Conservation (phyloP, 345 rosid species). For the Cardamine occulta region DNA sequence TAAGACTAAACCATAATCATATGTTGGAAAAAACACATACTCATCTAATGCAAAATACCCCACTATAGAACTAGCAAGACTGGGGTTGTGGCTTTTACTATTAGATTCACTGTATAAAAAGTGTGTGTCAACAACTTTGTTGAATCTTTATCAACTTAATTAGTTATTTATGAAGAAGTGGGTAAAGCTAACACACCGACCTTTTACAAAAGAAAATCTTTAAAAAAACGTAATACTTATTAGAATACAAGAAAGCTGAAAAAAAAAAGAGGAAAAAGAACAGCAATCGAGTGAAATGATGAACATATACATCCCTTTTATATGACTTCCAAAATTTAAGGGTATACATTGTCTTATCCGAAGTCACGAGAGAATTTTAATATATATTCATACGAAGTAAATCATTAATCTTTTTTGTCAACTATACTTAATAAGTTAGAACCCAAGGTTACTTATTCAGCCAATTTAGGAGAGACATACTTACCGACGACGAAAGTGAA, state of each 20-base stretch:
- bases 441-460: background rate
- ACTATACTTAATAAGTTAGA: background rate
- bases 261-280: conserved; percentile 10
- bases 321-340: background rate
- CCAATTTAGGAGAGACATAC: background rate
- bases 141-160: conserved; percentile 33
- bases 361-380: background rate
- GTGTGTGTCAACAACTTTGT: conserved; percentile 26
- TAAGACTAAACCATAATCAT: background rate
- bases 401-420: background rate
- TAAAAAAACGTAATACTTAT: background rate
- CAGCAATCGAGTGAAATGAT: conserved; percentile 37
- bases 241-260: conserved; percentile 32
- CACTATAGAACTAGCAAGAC: background rate
- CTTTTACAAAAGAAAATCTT: conserved; percentile 5
- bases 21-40: conserved; percentile 10
- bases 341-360: background rate
- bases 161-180: conserved; percentile 31
- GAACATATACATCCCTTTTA: background rate
- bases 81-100: conserved; percentile 16
- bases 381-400: background rate
- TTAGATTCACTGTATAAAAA: conserved; percentile 21
- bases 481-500: background rate
- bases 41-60: background rate
- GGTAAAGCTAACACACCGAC: conserved; percentile 46